Base-by-base conservation (phyloP, 495 filamentous ascomycete species). In the Gamarada debralockiae region DNA sequence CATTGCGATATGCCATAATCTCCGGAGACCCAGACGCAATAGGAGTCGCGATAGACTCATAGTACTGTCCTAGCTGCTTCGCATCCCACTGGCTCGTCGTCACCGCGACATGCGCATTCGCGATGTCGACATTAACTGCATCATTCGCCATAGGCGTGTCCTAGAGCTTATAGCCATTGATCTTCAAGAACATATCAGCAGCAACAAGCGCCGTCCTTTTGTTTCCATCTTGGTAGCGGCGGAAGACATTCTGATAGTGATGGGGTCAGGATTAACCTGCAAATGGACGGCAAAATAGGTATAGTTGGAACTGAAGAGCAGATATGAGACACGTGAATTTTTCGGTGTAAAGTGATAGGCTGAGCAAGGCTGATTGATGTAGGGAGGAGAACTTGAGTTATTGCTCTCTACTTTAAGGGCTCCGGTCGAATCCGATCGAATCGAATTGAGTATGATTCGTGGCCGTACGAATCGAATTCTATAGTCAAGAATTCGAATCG, bases 131-230 rank as follows among this genome's bases (percentile, higher is more conserved):
- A 27, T 51, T 56, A 55, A 55, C 33, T 13, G 12, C 14, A 55
- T 59, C 55, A 23, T 55, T 22, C 17, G 50, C 52, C 33, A 61
- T 50, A 36, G 56, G 59, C 24, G 39, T 49, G 22, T 48, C 50
- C 50, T 64, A 57, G 31, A 65, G 53, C 36, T 53, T 40, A 46
- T 62, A 67, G 20, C 65, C 67, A 45, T 71, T 71, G 46, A 68
- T 60, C 27, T 58, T 60, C n/a, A 71, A 56, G 43, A 71, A 70
- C 56, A 70, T 59, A 29, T 67, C 58, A 14, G 64, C 68, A 9
- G 68, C 66, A 27, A 66, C 14, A 46, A 69, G 48, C 18, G 64
- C 64, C 17, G 67, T 64, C 29, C 67, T 54, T 51, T 70, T 70
- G 52, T 71, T 70, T 27, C 67, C 66, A 50, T 69, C 63, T 23